phyloP scores from a whole-genome alignment of 2,329 filamentous ascomycete species.

The Lachnellula arida region DNA sequence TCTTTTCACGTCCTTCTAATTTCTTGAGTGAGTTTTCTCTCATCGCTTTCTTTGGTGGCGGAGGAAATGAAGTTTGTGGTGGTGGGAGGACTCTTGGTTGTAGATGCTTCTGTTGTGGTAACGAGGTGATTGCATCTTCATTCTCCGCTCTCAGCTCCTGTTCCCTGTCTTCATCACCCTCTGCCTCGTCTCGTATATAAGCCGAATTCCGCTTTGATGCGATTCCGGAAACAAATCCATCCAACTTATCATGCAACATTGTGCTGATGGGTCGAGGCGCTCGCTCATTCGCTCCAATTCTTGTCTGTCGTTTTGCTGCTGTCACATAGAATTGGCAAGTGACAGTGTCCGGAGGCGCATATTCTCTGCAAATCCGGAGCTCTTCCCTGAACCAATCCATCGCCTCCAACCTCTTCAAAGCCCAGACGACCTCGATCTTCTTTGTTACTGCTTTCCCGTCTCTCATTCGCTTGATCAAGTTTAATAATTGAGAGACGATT shows the following conservation, averaged over 20 bases:
- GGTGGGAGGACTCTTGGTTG: constrained; percentile 44
- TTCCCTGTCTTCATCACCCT: constrained; percentile 73
- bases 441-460: constrained; percentile 91
- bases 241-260: constrained; percentile 78
- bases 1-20: constrained; percentile 42
- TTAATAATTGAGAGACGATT: constrained; percentile 82
- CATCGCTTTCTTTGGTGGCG: constrained; percentile 26
- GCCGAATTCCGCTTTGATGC: constrained; percentile 83
- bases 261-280: constrained; percentile 64
- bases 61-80: constrained; percentile 27
- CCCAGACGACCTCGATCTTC: constrained; percentile 90
- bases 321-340: constrained; percentile 96
- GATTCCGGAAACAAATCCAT: constrained; percentile 81
- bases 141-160: constrained; percentile 75
- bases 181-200: constrained; percentile 75
- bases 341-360: constrained; percentile 80
- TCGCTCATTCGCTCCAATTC: constrained; percentile 34
- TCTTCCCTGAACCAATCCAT: constrained; percentile 99
- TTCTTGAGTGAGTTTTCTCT: constrained; percentile 42
- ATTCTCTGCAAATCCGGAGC: constrained; percentile 83
- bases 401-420: constrained; percentile 81
- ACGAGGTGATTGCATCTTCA: constrained; percentile 76
- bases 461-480: constrained; percentile 94
- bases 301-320: constrained; percentile 51
- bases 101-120: constrained; percentile 65